A percentile compares a stretch with the other conserved stretches of the same genome.
Conservation (phyloP, 257 asterid species). For the Vinca minor region DNA sequence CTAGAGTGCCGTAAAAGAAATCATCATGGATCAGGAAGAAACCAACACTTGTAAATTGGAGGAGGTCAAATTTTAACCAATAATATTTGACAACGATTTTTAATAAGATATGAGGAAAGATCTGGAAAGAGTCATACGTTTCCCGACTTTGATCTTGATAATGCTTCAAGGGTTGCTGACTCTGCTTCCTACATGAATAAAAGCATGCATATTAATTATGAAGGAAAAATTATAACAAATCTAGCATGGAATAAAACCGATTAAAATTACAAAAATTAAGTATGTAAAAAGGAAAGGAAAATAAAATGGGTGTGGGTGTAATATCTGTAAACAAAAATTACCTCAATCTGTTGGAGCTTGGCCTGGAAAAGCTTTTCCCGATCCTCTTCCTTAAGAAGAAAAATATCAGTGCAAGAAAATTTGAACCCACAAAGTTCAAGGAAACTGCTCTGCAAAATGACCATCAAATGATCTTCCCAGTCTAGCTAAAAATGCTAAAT, state of each 20-base stretch:
- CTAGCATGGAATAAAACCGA: not conserved
- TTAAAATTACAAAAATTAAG: not conserved
- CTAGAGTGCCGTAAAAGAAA: not conserved
- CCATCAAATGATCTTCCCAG: not conserved
- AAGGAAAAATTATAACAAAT: not conserved
- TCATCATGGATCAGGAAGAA: not conserved
- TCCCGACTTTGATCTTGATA: conserved; percentile 81
- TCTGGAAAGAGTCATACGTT: conserved; percentile 44
- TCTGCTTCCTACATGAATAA: conserved; percentile 73
- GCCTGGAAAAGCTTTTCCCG: conserved; percentile 82
- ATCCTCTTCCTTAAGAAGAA: conserved; percentile 68
- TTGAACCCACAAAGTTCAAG: conserved; percentile 1
- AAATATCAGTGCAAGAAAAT: conserved; percentile 12
- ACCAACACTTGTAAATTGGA: not conserved
- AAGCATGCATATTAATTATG: not conserved
- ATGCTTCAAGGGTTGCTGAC: conserved; percentile 90
- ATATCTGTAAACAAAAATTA: conserved; percentile 22
- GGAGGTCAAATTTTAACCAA: not conserved
- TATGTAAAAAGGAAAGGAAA: conserved; percentile 4
- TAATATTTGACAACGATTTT: not conserved
- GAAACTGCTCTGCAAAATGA: conserved; percentile 2
- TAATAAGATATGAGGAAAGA: conserved; percentile 13
- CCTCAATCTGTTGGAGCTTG: conserved; percentile 96
- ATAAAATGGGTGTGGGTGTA: not conserved
- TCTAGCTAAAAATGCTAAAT: conserved; percentile 19